These are phyloP conservation scores for Penicillium griseofulvum DNA, from an alignment of 2,329 filamentous ascomycete genomes.

Conservation along the genomic window DNA sequence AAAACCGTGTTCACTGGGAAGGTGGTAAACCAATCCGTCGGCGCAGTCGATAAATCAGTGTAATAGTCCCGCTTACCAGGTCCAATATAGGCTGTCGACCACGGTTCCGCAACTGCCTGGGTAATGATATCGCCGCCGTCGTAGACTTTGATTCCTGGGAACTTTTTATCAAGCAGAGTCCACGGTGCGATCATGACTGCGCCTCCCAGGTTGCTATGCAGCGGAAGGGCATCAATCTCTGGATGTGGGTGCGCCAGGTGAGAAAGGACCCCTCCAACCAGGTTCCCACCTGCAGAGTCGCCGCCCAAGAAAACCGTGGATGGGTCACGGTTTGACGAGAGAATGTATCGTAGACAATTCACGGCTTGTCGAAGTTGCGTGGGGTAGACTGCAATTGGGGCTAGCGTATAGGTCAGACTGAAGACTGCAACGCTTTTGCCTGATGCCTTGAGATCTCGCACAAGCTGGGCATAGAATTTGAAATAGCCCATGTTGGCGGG, in stretches of 20 bases:
- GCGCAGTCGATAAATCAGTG: conserved; percentile 52
- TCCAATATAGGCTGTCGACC: conserved; percentile 51
- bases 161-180: conserved; percentile 51
- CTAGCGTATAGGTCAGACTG: conserved; percentile 59
- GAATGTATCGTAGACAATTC: conserved; percentile 40
- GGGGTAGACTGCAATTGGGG: conserved; percentile 46
- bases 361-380: conserved; percentile 45
- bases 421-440: conserved; percentile 52
- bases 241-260: conserved; percentile 56
- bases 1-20: conserved; percentile 51
- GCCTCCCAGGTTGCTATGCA: conserved; percentile 48
- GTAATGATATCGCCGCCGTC: conserved; percentile 53
- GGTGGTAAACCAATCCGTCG: conserved; percentile 53
- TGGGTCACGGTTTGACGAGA: conserved; percentile 35
- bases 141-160: conserved; percentile 46
- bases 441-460: conserved; percentile 40
- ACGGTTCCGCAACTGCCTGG: conserved; percentile 40
- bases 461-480: conserved; percentile 48
- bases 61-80: conserved; percentile 48
- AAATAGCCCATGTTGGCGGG: conserved; percentile 50
- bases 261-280: conserved; percentile 40
- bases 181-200: conserved; percentile 59
- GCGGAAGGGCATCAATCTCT: conserved; percentile 44
- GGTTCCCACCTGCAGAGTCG: conserved; percentile 47
- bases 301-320: conserved; percentile 41